Conservation (phyloP, 2,329 filamentous ascomycete genomes). For the Capronia epimyces region DNA sequence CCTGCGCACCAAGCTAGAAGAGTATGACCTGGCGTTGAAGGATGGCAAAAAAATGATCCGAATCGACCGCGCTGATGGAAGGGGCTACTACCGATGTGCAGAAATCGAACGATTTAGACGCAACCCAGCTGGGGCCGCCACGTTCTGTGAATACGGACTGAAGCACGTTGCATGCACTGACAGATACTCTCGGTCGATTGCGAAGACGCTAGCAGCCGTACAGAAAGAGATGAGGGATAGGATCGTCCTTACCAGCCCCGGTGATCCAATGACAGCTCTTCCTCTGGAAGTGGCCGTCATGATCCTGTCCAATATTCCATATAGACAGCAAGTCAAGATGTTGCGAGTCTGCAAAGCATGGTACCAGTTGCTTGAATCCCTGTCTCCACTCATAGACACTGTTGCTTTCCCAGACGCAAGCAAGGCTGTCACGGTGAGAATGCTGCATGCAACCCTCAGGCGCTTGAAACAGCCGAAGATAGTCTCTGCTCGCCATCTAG, state of each 20-base stretch:
- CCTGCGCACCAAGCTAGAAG: conserved; percentile 43
- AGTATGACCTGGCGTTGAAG: conserved; percentile 48
- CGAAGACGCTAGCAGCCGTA: conserved; percentile 30
- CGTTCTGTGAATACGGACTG: conserved; percentile 55
- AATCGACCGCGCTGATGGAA: conserved; percentile 46
- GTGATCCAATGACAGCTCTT: conserved; percentile 49
- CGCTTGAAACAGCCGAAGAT: conserved; percentile 35
- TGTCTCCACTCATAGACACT: conserved; percentile 46
- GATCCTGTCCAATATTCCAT: conserved; percentile 49
- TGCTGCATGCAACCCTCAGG: conserved; percentile 34
- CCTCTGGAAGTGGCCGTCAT: conserved; percentile 51
- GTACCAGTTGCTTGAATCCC: conserved; percentile 47
- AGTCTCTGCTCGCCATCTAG: conserved; percentile 29
- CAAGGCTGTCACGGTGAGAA: conserved; percentile 36
- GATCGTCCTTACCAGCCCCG: conserved; percentile 29
- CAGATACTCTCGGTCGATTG: conserved; percentile 22
- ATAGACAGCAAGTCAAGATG: conserved; percentile 47
- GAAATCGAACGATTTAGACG: conserved; percentile 44
- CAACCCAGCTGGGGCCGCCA: conserved; percentile 49
- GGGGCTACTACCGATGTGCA: conserved; percentile 54
- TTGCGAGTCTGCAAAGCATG: conserved; percentile 54
- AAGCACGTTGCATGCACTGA: conserved; percentile 43
- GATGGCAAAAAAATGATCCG: conserved; percentile 56
- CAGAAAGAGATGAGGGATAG: conserved; percentile 43
- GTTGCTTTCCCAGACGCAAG: conserved; percentile 49